Evolutionary conservation across 208 protist genomes (phyloP), one percentile per base, ranked within the genome.

Genomic region (Acanthamoeba castellanii): DNA sequence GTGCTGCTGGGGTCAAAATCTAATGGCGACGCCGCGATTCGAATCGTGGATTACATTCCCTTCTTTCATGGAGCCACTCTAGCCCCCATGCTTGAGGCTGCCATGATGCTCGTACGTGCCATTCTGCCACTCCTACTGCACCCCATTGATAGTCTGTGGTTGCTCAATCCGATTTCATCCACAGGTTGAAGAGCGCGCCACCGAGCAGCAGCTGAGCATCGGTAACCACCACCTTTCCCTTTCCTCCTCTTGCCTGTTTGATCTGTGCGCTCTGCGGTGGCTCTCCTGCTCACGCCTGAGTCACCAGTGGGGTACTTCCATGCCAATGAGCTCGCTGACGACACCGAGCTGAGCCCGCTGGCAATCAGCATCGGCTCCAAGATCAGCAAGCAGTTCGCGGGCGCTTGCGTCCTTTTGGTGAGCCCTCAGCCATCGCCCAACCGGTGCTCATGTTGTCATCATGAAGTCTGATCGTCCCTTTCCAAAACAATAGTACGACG

Each of bases 251-350:
- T 88, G 47, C 59, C 78, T 3, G n/a, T 22, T 84, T 45, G 27
- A 13, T 30, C 50, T 88, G 18, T 88, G 20, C 7, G 27, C 3
- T 30, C 50, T 88, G 18, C 50, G 20, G 42, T 84, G 5, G 30
- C 74, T 84, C 42, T 50, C 22, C 72, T 16, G 32, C 16, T 22
- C 8, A 52, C 42, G 8, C 61, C 0, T 72, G 66, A 2, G 11
- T 8, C 30, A 57, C 52, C 52, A 81, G 57, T 93, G 59, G 88
- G 88, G 27, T 93, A 81, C 66, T 93, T 93, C 64, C 88, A 93
- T 3, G 88, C 88, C 32, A 93, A 93, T 20, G 88, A 93, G 61
- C 88, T 81, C 11, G 59, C 68, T 78, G 88, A 72, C 25, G 68
- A 93, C 61, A 52, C n/a, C 8, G 88, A 93, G 42, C 66, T 93